Evolutionary conservation across 2,329 filamentous ascomycete species (phyloP), one percentile per base, ranked within the genome.

Genomic region (Clarireedia paspali): DNA sequence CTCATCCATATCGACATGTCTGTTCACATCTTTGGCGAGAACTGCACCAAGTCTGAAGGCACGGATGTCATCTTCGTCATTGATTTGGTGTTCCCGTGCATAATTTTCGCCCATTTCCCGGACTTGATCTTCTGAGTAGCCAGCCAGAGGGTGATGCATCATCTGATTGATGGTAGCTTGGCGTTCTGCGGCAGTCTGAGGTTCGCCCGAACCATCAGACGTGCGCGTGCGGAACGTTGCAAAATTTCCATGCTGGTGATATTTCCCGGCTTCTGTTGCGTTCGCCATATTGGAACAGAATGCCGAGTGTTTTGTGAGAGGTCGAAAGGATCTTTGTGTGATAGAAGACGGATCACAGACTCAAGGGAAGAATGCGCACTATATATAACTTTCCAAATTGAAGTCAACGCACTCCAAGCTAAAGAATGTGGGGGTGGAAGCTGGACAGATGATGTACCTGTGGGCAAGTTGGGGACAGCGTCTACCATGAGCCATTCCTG

Each of bases 31-130:
- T 57, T 77, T 80, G 0, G 82, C 80, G 56, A 84, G 74, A 55
- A 82, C 74, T 47, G 82, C 82, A 5, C 82, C 82, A 23, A 83
- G 72, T 17, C 76, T 75, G 63, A 85, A 85, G 5, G 78, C 79
- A 10, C 80, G 74, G 34, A 83, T 70, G 62, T 84, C 80, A 14
- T 79, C 76, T 20, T 79, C 75, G 17, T 75, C 75, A 4, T 75
- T 77, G 53, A 84, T 71, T 26, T 77, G 76, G 62, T 85, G 74
- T 50, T 76, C 70, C 26, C 74, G 69, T 24, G 80, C 83, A 66
- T 85, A 87, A 5, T 75, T 73, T 53, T 80, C 78, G 12, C 36
- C 53, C 27, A 50, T 26, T 10, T 5, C 1, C 20, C 36, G 26
- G 9, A 53, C 7, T 12, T 53, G 17, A 3, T 53, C 15, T 20